Evolutionary conservation across 768 basidiomycete species (phyloP).

Genomic region (Pleurotus djamor): DNA sequence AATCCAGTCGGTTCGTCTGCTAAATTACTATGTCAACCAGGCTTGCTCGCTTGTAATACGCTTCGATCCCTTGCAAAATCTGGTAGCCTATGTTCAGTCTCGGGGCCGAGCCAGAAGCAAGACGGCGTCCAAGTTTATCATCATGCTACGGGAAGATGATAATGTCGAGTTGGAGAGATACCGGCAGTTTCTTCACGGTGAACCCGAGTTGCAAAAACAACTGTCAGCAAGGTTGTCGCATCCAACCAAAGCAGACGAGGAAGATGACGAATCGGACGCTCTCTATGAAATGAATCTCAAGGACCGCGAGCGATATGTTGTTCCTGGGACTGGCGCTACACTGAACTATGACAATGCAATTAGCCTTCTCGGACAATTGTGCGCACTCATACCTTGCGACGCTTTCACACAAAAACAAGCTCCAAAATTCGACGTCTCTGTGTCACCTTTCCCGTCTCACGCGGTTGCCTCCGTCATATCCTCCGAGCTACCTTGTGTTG

Average conservation of each 20-base stretch:
- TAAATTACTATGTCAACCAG: slow-evolving; percentile 32
- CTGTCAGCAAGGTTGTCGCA: slow-evolving; percentile 46
- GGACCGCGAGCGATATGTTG: slow-evolving; percentile 71
- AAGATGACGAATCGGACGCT: slow-evolving; percentile 35
- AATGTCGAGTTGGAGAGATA: slow-evolving; percentile 56
- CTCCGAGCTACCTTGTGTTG: slow-evolving; percentile 30
- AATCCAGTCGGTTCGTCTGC: background rate
- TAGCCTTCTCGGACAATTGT: slow-evolving; percentile 70
- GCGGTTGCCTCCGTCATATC: background rate
- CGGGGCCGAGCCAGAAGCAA: slow-evolving; percentile 82
- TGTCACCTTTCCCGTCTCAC: background rate
- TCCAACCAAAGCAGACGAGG: slow-evolving; percentile 42
- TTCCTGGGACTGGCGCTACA: slow-evolving; percentile 70
- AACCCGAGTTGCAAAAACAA: slow-evolving; percentile 59
- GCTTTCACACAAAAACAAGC: slow-evolving; percentile 56
- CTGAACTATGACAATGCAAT: slow-evolving; percentile 80
- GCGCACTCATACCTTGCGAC: slow-evolving; percentile 74
- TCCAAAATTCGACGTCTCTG: slow-evolving; percentile 45
- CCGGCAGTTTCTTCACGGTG: slow-evolving; percentile 51
- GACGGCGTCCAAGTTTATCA: slow-evolving; percentile 70
- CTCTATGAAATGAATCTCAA: slow-evolving; percentile 54
- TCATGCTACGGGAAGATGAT: slow-evolving; percentile 74
- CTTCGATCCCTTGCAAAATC: slow-evolving; percentile 78
- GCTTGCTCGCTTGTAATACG: slow-evolving; percentile 86
- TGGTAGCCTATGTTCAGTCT: slow-evolving; percentile 88